These are phyloP conservation scores for Cryptococcus sp. DNA, from an alignment of 1,284 basidiomycete genomes.

Conservation along the genomic window DNA sequence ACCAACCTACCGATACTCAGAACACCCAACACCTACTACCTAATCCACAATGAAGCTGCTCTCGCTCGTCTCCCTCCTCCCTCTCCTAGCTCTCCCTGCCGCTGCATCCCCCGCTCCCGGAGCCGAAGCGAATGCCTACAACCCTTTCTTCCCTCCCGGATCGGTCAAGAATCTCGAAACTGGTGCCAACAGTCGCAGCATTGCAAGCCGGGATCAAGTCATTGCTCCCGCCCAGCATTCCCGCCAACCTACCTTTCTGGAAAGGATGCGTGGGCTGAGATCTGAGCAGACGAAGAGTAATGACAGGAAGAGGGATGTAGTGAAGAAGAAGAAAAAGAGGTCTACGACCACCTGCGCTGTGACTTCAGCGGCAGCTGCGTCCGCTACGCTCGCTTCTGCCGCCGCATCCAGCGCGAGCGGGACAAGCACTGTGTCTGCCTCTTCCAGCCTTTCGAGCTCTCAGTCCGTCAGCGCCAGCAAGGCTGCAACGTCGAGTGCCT, in stretches of 20 bases:
- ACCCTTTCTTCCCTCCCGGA: conserved; percentile 12
- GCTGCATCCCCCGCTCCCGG: not conserved
- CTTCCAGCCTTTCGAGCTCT: conserved; percentile 1
- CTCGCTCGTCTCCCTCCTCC: conserved; percentile 15
- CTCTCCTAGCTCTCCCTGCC: conserved; percentile 9
- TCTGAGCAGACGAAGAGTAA: not conserved
- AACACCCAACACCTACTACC: not conserved
- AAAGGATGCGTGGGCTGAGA: too few relatives aligned
- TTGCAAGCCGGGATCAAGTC: too few relatives aligned
- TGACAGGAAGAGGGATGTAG: not conserved
- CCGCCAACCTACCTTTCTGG: too few relatives aligned
- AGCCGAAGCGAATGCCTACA: conserved; percentile 8
- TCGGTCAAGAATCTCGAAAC: not conserved
- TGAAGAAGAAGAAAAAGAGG: conserved; percentile 14
- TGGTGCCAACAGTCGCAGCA: too few relatives aligned
- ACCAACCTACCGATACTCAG: not conserved
- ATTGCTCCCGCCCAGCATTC: too few relatives aligned
- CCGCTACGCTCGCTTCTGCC: not conserved
- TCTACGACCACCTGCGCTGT: conserved; percentile 9
- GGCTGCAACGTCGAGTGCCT: conserved; percentile 1
- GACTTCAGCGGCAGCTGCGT: conserved; percentile 6
- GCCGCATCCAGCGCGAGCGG: not conserved
- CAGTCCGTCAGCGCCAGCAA: not conserved
- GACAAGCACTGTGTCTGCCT: not conserved
- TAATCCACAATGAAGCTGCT: conserved; percentile 20